phyloP scores from a whole-genome alignment of 805 yeast species.

The Cyberlindnera galapagoensis region DNA sequence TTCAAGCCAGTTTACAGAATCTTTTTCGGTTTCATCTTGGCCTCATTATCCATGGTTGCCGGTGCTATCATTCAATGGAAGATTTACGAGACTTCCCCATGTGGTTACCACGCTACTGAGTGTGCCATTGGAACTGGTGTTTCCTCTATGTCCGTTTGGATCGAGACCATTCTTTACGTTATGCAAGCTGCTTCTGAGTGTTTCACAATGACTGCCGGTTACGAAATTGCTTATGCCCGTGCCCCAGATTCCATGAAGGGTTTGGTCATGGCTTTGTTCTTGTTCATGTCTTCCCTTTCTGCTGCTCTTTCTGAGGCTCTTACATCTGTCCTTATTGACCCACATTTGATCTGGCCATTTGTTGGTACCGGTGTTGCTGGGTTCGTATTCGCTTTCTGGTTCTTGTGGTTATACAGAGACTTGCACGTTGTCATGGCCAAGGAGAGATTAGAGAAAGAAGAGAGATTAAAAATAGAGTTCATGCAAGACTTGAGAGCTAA shows the following conservation, averaged over 20 bases:
- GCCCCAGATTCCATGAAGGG: constrained; percentile 56
- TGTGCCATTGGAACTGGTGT: constrained; percentile 33
- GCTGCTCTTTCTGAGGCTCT: constrained; percentile 71
- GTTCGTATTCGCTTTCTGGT: constrained; percentile 48
- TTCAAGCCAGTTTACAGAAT: constrained; percentile 71
- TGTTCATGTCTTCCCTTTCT: constrained; percentile 70
- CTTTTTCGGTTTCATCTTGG: constrained; percentile 61
- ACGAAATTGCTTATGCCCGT: constrained; percentile 78
- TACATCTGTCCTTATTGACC: constrained; percentile 60
- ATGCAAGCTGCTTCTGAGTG: constrained; percentile 71
- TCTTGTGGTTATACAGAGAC: constrained; percentile 31
- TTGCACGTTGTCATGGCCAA: constrained; percentile 17
- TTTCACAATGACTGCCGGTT: constrained; percentile 73
- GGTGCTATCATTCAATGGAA: constrained; percentile 53
- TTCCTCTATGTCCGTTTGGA: constrained; percentile 51
- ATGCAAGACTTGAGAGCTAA: constrained; percentile 3
- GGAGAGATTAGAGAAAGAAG: constrained; percentile 16
- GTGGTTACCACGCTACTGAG: constrained; percentile 53
- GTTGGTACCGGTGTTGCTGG: constrained; percentile 58
- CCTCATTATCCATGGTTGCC: constrained; percentile 28
- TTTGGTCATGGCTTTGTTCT: constrained; percentile 44
- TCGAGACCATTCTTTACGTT: constrained; percentile 63
- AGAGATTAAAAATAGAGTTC: constrained; percentile 10
- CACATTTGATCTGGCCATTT: constrained; percentile 65
- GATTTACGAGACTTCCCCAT: constrained; percentile 67